These are phyloP conservation scores for Salix dunnii DNA, from an alignment of 345 rosid species.

Conservation along the genomic window DNA sequence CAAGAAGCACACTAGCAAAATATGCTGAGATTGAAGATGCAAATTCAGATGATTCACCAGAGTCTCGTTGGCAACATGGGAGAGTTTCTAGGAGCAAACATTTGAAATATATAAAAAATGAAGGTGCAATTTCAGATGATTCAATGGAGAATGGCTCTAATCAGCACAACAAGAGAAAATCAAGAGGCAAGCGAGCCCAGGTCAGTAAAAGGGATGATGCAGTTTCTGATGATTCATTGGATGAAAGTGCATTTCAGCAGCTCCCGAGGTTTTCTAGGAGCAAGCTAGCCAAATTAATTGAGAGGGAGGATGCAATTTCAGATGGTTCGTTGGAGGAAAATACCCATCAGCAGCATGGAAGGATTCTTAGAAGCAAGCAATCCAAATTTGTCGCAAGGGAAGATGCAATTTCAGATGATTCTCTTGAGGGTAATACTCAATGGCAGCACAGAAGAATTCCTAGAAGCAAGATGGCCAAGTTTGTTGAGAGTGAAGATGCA, in stretches of 20 bases:
- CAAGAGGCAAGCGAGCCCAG: slow-evolving; percentile 17
- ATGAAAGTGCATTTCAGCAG: slow-evolving; percentile 16
- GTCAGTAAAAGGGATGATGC: slow-evolving; percentile 19
- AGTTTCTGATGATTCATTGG: slow-evolving; percentile 37
- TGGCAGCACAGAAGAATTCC: slow-evolving; percentile 17
- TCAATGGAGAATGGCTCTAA: slow-evolving; percentile 26
- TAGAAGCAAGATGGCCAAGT: slow-evolving; percentile 23
- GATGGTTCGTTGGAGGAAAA: slow-evolving; percentile 27
- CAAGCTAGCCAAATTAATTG: slow-evolving; percentile 24
- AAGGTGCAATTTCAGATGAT: slow-evolving; percentile 32
- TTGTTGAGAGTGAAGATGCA: slow-evolving; percentile 22
- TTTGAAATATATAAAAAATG: slow-evolving; percentile 18
- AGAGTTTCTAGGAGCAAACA: slow-evolving; percentile 23
- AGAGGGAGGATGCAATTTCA: slow-evolving; percentile 18
- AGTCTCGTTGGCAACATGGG: slow-evolving; percentile 12
- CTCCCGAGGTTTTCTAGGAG: slow-evolving; percentile 23
- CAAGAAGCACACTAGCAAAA: slow-evolving; percentile 17
- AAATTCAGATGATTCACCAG: slow-evolving; percentile 34
- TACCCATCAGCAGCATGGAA: slow-evolving; percentile 19
- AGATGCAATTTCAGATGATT: slow-evolving; percentile 31
- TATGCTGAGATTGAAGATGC: slow-evolving; percentile 16
- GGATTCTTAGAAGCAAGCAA: slow-evolving; percentile 26
- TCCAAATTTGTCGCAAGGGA: slow-evolving; percentile 22
- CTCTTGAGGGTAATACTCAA: slow-evolving; percentile 12
- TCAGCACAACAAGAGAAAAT: slow-evolving; percentile 14